These are phyloP conservation scores for Ettlia oleoabundans DNA, from an alignment of 139 green algal genomes.

Conservation along the genomic window DNA sequence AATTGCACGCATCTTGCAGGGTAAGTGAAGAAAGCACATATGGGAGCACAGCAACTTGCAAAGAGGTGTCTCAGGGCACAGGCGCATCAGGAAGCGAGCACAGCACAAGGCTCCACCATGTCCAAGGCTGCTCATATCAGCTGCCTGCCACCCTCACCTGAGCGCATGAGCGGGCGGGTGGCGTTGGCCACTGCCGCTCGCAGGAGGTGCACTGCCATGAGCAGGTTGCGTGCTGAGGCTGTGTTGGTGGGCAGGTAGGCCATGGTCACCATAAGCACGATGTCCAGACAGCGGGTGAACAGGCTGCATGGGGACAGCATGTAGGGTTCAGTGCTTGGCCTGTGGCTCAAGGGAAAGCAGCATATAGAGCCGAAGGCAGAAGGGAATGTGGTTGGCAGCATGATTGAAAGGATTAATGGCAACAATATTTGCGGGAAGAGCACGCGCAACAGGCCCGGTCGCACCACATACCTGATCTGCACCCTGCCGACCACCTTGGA, in stretches of 20 bases:
- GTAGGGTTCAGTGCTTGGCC: no score
- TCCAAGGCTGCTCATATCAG: not conserved
- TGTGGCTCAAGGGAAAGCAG: no score
- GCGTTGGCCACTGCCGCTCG: slow-evolving; percentile 50
- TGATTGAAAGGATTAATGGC: not conserved
- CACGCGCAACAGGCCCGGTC: not conserved
- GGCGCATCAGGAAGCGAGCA: no score
- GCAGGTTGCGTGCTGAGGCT: not conserved
- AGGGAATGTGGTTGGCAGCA: not conserved
- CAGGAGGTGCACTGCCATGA: slow-evolving; percentile 49
- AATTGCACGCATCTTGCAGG: no score
- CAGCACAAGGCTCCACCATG: not conserved
- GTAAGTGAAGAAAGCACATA: no score
- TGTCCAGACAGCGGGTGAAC: slow-evolving; percentile 41
- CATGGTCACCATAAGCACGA: slow-evolving; percentile 47
- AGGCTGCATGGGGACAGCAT: slow-evolving; percentile 19
- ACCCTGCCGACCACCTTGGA: slow-evolving; percentile 28
- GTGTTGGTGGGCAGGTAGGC: slow-evolving; percentile 42
- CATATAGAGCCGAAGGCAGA: slow-evolving; percentile 3
- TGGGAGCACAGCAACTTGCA: no score
- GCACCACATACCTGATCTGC: slow-evolving; percentile 14
- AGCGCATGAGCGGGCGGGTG: slow-evolving; percentile 49
- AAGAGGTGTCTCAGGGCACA: no score
- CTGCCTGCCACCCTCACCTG: not conserved
- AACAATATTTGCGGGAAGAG: no score